Evolutionary conservation across 345 rosid species (phyloP).

Genomic region (Odontarrhena argentea): DNA sequence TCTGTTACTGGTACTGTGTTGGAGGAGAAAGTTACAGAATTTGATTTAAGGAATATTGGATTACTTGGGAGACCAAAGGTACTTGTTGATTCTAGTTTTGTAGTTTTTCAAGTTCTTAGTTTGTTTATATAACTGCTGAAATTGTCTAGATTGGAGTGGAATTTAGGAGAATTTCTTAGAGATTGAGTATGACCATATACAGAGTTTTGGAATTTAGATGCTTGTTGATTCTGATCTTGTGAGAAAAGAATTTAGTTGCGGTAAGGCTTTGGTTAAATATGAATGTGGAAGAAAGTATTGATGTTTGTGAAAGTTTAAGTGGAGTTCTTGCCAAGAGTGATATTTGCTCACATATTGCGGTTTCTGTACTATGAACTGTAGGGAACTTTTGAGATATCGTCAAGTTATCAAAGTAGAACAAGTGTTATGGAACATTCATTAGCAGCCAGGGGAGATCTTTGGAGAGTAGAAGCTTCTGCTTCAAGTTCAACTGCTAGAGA

Average conservation of each 20-base stretch:
- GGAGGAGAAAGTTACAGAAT: slow-evolving; percentile 59
- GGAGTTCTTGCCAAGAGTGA: slow-evolving; percentile 9
- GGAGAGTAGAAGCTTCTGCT: slow-evolving; percentile 89
- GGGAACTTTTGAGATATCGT: slow-evolving; percentile 75
- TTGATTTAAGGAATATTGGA: slow-evolving; percentile 55
- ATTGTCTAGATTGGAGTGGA: not conserved
- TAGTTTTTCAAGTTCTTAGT: slow-evolving; percentile 4
- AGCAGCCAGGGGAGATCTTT: slow-evolving; percentile 92
- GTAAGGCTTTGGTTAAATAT: not conserved
- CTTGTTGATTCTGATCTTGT: not conserved
- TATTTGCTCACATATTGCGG: slow-evolving; percentile 16
- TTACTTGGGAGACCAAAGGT: slow-evolving; percentile 75
- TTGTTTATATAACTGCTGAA: not conserved
- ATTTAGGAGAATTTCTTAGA: slow-evolving; percentile 1
- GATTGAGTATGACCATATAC: not conserved
- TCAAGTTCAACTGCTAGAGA: slow-evolving; percentile 62
- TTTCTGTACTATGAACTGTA: slow-evolving; percentile 31
- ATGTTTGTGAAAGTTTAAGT: not conserved
- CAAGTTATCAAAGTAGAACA: slow-evolving; percentile 79
- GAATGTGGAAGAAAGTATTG: slow-evolving; percentile 1
- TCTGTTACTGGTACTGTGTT: slow-evolving; percentile 23
- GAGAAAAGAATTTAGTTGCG: slow-evolving; percentile 1
- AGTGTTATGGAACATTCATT: slow-evolving; percentile 70
- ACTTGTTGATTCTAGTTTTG: not conserved
- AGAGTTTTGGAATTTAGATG: not conserved